phyloP scores from a whole-genome alignment of 345 rosid species.

The Dimocarpus longan region DNA sequence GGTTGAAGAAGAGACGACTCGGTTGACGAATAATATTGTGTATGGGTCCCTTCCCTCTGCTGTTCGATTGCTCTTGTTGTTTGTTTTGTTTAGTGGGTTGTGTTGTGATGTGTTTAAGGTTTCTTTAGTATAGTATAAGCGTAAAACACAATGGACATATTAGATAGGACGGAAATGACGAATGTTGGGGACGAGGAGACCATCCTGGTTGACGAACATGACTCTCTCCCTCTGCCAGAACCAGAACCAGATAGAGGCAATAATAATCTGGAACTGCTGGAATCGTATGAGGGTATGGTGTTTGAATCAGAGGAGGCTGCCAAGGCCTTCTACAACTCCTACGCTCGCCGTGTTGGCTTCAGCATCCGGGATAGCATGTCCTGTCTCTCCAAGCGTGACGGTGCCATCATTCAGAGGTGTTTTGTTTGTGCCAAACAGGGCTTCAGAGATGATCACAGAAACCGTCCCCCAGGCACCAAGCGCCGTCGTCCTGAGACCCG shows the following conservation, averaged over 20 bases:
- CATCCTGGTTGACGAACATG: background rate
- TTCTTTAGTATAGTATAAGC: too few species aligned
- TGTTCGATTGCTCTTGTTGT: background rate
- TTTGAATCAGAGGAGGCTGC: slow-evolving; percentile 50
- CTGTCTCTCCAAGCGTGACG: slow-evolving; percentile 47
- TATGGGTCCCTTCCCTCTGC: background rate
- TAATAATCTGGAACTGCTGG: slow-evolving; percentile 16
- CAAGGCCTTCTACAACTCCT: slow-evolving; percentile 44
- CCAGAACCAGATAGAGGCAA: slow-evolving; percentile 1
- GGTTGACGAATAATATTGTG: background rate
- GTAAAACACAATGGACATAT: too few species aligned
- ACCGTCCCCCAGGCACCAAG: slow-evolving; percentile 25
- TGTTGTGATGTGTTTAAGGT: too few species aligned
- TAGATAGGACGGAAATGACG: slow-evolving; percentile 20
- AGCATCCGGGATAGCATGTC: too few species aligned
- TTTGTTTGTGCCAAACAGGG: slow-evolving; percentile 48
- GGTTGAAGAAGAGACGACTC: background rate
- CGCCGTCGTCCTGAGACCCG: slow-evolving; percentile 37
- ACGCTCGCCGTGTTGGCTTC: slow-evolving; percentile 47
- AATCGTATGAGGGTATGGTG: slow-evolving; percentile 44
- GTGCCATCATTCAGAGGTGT: slow-evolving; percentile 44
- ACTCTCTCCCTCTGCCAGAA: slow-evolving; percentile 1
- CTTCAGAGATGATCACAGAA: slow-evolving; percentile 33
- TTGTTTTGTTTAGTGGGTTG: too few species aligned
- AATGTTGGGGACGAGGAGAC: slow-evolving; percentile 30